Evolutionary conservation across 257 asterid genomes (phyloP), one percentile per base, ranked within the genome.

Genomic region (Apocynum venetum): DNA sequence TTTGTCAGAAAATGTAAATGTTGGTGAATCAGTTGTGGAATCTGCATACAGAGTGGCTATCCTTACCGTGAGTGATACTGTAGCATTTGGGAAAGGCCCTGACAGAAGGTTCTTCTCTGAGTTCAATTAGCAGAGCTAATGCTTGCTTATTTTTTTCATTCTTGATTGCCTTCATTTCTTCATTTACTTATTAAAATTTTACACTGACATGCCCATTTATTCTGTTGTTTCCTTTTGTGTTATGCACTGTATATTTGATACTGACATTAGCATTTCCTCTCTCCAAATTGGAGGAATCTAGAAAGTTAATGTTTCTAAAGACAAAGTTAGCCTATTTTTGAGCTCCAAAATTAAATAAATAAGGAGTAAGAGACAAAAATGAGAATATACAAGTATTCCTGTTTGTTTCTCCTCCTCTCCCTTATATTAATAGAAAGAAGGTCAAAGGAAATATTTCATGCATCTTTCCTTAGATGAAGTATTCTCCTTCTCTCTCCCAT

Each of bases 31-130:
- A 75, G 86, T 73, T 44, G 60, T 79, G 82, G 86, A 65, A 75
- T 84, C 84, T 47, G 88, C 77, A 38, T 77, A 68, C 82, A 87
- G 85, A 86, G 98, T 93, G 87, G 98, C 97, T 73, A 87, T 93
- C 84, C 91, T 89, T 53, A 91, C 96, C 35, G 98, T 93, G 84
- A 93, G 98, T 84, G 97, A 93, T 84, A 93, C 98, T 40, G 97
- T 93, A 74, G 93, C 98, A 40, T 81, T 87, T 64, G 98, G 95
- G 60, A 48, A 70, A 49, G 97, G 97, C 15, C 98, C 96, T 51
- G 97, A 93, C 80, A 81, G 96, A 78, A 93, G 98, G 98, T 93
- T 89, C 63, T 44, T 83, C 35, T 1, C 4, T 68, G 2, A n/a
- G 13, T 66, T 63, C 4, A 41, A 55, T 55, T 3, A 49, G 61